Evolutionary conservation across 768 basidiomycete genomes (phyloP).

Genomic region (Russula vinacea): DNA sequence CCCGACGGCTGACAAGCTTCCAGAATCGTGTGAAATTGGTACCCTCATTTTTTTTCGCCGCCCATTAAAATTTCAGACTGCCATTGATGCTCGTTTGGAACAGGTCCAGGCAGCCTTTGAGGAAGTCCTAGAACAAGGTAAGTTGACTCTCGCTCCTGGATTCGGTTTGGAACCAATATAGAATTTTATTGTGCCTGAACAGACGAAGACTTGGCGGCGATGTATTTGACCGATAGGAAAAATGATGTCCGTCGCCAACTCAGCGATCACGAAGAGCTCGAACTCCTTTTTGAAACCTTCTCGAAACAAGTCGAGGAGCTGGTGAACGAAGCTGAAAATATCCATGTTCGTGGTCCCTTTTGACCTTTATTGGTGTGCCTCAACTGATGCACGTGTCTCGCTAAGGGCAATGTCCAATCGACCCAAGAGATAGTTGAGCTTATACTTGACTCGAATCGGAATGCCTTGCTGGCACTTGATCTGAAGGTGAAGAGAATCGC

Average conservation of each 20-base stretch:
- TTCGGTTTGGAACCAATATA: not conserved
- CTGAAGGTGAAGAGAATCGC: slow-evolving; percentile 56
- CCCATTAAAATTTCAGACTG: not conserved
- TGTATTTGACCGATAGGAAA: slow-evolving; percentile 91
- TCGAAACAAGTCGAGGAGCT: slow-evolving; percentile 97
- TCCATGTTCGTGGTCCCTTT: slow-evolving; percentile 51
- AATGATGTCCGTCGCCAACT: slow-evolving; percentile 55
- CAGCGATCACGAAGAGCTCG: slow-evolving; percentile 89
- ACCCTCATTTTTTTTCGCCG: slow-evolving; percentile 27
- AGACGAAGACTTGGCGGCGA: slow-evolving; percentile 94
- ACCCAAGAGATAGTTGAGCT: slow-evolving; percentile 98
- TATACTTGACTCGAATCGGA: slow-evolving; percentile 93
- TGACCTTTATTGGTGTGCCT: not conserved
- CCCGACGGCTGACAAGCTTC: slow-evolving; percentile 81
- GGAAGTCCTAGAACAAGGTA: slow-evolving; percentile 88
- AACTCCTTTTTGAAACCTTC: slow-evolving; percentile 90
- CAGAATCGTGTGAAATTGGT: slow-evolving; percentile 88
- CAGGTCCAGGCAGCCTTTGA: slow-evolving; percentile 88
- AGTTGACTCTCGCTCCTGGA: slow-evolving; percentile 8
- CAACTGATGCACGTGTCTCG: slow-evolving; percentile 7
- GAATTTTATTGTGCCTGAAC: slow-evolving; percentile 3
- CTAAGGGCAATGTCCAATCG: slow-evolving; percentile 85
- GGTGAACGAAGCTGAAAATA: slow-evolving; percentile 87
- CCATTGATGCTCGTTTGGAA: slow-evolving; percentile 9
- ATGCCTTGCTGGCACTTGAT: slow-evolving; percentile 86